Evolutionary conservation across 2,329 filamentous ascomycete species (phyloP).

Genomic region (Cladosporium oxysporum): DNA sequence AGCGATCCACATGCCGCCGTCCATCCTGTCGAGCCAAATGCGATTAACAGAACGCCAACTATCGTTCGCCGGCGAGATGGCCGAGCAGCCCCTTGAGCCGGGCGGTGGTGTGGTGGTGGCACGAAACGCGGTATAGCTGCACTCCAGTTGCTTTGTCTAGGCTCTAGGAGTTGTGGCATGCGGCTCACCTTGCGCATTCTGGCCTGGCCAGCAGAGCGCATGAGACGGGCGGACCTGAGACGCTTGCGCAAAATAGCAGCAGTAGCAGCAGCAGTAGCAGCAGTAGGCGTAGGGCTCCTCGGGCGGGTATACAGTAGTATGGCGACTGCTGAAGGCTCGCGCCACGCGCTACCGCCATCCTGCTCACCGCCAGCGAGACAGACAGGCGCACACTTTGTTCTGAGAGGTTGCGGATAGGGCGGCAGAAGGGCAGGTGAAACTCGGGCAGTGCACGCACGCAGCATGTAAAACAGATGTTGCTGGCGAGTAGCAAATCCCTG

Average conservation of each 20-base stretch:
- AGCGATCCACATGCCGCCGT: constrained; percentile 11
- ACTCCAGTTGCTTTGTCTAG: constrained; percentile 5
- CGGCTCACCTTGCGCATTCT: not conserved
- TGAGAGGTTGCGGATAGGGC: constrained; percentile 15
- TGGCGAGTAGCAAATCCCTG: constrained; percentile 4
- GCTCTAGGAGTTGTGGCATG: not conserved
- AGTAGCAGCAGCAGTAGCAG: not conserved
- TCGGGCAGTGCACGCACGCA: constrained; percentile 6
- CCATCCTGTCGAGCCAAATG: constrained; percentile 12
- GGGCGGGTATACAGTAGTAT: not conserved
- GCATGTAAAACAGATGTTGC: constrained; percentile 8
- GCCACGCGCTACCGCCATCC: constrained; percentile 8
- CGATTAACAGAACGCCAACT: constrained; percentile 17
- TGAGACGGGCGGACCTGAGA: constrained; percentile 10
- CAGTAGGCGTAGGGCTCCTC: not conserved
- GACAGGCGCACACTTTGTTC: not conserved
- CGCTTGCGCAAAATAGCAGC: constrained; percentile 10
- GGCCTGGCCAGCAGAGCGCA: constrained; percentile 14
- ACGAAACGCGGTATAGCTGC: constrained; percentile 7
- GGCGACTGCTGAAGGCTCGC: constrained; percentile 13
- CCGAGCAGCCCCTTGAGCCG: constrained; percentile 12
- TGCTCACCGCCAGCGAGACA: constrained; percentile 11
- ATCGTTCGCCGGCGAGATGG: constrained; percentile 13
- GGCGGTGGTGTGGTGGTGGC: constrained; percentile 1
- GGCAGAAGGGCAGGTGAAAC: constrained; percentile 19